These are phyloP conservation scores for Yamadazyma sp. DNA, from an alignment of 1,139 yeast species.

Conservation along the genomic window DNA sequence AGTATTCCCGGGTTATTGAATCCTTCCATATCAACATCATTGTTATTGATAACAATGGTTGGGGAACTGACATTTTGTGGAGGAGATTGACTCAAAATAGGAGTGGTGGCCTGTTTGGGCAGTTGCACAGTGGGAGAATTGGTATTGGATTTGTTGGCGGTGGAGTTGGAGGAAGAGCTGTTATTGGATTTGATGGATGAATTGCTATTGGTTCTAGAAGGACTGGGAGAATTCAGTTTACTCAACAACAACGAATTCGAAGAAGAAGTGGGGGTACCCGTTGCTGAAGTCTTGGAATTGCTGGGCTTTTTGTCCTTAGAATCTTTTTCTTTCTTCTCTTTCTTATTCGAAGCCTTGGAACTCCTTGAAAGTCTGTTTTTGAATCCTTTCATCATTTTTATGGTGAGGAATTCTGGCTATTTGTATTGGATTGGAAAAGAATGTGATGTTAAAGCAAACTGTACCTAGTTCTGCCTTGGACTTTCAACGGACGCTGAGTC, in stretches of 20 bases:
- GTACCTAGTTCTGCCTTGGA: too few relatives aligned
- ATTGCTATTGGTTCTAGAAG: slow-evolving; percentile 35
- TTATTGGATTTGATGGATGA: slow-evolving; percentile 28
- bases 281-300: slow-evolving; percentile 15
- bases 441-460: too few relatives aligned
- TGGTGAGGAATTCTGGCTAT: too few relatives aligned
- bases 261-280: slow-evolving; percentile 17
- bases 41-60: slow-evolving; percentile 19
- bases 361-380: slow-evolving; percentile 50
- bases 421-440: too few relatives aligned
- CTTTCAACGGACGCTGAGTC: too few relatives aligned
- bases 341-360: slow-evolving; percentile 36
- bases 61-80: slow-evolving; percentile 11
- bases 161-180: slow-evolving; percentile 14
- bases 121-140: slow-evolving; percentile 15
- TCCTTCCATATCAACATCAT: slow-evolving; percentile 25
- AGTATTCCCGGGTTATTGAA: slow-evolving; percentile 6
- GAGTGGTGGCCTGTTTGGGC: slow-evolving; percentile 13
- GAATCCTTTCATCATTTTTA: slow-evolving; percentile 52
- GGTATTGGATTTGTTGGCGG: slow-evolving; percentile 7
- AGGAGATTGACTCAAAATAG: slow-evolving; percentile 8
- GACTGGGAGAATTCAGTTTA: slow-evolving; percentile 31
- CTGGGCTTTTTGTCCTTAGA: slow-evolving; percentile 16
- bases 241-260: slow-evolving; percentile 1
- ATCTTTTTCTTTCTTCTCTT: slow-evolving; percentile 29